Evolutionary conservation across 257 asterid species (phyloP), one percentile per base, ranked within the genome.

Genomic region (Nyctanthes arbortristis): DNA sequence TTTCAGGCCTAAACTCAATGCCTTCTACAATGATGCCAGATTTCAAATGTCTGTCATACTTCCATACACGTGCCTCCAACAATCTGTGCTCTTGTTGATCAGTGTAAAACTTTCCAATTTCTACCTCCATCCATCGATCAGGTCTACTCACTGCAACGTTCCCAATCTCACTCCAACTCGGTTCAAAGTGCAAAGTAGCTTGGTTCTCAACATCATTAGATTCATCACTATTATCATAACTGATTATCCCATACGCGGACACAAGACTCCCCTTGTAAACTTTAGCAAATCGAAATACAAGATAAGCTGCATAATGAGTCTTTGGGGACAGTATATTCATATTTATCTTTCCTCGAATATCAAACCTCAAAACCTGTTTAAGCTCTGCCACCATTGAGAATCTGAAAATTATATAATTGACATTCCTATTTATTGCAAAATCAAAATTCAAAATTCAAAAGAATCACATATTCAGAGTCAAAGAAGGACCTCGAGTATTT

Each of bases 71-170:
- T 37, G 72, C 78, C 67, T 73, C 75, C n/a, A 73, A 76, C 39
- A 64, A 62, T 5, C 71, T 79, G 1, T 68, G 64, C 31, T 68
- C 75, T 39, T 67, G 79, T 18, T 11, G 24, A 20, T 61, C 75
- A 31, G 65, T 63, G 9, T 72, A 73, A 9, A 81, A 75, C 3
- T 65, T 47, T 22, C 86, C 79, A 30, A 84, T 10, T 28, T 75
- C 68, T n/a, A 78, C 56, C 45, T 84, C 86, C 86, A 64, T 63
- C 86, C 86, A 80, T 10, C 77, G 79, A 30, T 84, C 80, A 0
- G 1, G 70, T 12, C 12, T 39, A n/a, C n/a, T n/a, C 8, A 27
- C 43, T 7, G 75, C 75, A 61, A 16, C 18, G 14, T 61, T 29
- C 32, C 68, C 69, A 12, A 8, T 27, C 40, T 2, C 12, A n/a